Percentiles rank a stretch among this genome's conserved stretches.
Evolutionary conservation across 192 early-diverging fungal genomes (phyloP).

Genomic region (Diversispora eburnea): DNA sequence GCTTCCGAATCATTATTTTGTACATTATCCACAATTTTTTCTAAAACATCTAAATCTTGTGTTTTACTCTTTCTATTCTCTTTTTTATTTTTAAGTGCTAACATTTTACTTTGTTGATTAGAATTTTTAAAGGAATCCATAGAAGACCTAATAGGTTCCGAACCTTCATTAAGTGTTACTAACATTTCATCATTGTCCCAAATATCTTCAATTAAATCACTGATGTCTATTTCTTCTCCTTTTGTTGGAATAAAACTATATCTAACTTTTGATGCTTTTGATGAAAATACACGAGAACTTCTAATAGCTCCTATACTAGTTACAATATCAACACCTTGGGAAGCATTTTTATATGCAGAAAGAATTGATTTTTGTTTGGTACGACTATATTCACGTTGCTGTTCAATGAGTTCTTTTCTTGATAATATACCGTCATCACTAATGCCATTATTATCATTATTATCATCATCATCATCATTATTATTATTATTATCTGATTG

Average conservation of each 20-base stretch:
- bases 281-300: slow-evolving; percentile 35
- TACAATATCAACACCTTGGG: slow-evolving; percentile 36
- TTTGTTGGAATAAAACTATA: slow-evolving; percentile 43
- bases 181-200: slow-evolving; percentile 32
- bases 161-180: background rate
- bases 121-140: background rate
- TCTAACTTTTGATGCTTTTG: slow-evolving; percentile 34
- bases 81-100: background rate
- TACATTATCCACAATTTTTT: background rate
- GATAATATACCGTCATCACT: no score
- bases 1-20: background rate
- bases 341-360: slow-evolving; percentile 31
- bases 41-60: slow-evolving; percentile 23
- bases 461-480: background rate
- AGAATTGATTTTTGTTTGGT: slow-evolving; percentile 14
- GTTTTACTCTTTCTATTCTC: slow-evolving; percentile 18
- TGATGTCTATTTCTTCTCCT: slow-evolving; percentile 44
- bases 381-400: slow-evolving; percentile 27
- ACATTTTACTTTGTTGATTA: background rate
- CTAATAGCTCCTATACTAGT: slow-evolving; percentile 40
- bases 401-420: slow-evolving; percentile 28
- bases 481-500: background rate
- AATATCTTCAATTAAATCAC: slow-evolving; percentile 46
- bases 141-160: background rate
- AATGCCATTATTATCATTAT: background rate